A percentile compares a stretch with the other conserved stretches of the same genome.
Evolutionary conservation across 176 grass and related monocot species (phyloP).

Genomic region (Ensete glaucum): DNA sequence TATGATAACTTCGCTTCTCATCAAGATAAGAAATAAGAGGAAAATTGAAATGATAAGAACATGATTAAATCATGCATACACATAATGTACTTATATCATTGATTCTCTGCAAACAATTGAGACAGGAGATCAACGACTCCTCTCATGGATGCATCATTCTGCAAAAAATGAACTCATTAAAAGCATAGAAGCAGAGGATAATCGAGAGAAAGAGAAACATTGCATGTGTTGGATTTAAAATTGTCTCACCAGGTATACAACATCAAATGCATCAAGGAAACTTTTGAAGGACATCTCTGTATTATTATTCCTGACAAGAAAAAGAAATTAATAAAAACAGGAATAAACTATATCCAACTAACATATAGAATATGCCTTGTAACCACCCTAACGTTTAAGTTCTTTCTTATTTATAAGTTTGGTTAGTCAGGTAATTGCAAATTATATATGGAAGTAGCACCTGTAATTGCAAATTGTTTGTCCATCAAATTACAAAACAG

Average conservation of each 20-base stretch:
- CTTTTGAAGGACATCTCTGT: constrained; percentile 64
- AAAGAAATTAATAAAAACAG: not conserved
- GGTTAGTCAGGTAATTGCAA: no score
- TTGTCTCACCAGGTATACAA: constrained; percentile 66
- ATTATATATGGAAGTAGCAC: no score
- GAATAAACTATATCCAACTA: not conserved
- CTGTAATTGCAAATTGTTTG: no score
- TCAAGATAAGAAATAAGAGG: no score
- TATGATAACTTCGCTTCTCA: no score
- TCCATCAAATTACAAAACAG: no score
- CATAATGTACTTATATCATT: constrained; percentile 13
- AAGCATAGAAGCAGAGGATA: constrained; percentile 1
- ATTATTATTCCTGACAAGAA: constrained; percentile 58
- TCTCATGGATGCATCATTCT: constrained; percentile 70
- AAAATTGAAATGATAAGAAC: no score
- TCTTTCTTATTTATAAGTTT: not conserved
- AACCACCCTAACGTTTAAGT: no score
- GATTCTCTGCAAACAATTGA: constrained; percentile 33
- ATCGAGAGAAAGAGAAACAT: constrained; percentile 8
- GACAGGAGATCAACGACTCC: constrained; percentile 68
- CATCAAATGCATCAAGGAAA: constrained; percentile 70
- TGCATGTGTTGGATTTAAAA: not conserved
- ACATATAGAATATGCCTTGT: not conserved
- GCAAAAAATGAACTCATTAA: constrained; percentile 18
- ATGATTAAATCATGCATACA: not conserved